A percentile compares a stretch with the other conserved stretches of the same genome.
Evolutionary conservation across 148 eudicot genomes (phyloP).

Genomic region (Rhododendron ovatum): DNA sequence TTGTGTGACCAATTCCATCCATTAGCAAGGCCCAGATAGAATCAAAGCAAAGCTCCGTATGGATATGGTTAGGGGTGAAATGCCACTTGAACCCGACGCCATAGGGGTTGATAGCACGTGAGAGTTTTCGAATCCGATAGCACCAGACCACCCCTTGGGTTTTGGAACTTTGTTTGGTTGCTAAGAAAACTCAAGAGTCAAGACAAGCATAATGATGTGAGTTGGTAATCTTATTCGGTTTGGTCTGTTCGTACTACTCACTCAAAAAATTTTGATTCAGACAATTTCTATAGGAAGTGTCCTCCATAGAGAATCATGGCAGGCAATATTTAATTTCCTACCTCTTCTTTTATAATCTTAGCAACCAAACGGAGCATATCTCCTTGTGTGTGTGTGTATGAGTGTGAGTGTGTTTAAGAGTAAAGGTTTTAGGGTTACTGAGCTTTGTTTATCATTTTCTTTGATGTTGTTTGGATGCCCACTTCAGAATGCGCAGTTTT

Average conservation of each 20-base stretch:
- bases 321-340: not conserved
- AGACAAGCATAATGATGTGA: not conserved
- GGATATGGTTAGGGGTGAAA: too few species aligned
- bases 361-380: not conserved
- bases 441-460: not conserved
- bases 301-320: not conserved
- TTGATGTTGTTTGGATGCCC: not conserved
- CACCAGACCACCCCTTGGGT: not conserved
- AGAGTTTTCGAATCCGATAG: not conserved
- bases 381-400: not conserved
- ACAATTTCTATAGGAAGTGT: not conserved
- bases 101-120: not conserved
- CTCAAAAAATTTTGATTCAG: not conserved
- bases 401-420: not conserved
- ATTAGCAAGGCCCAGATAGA: too few species aligned
- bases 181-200: not conserved
- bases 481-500: not conserved
- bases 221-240: not conserved
- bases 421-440: not conserved
- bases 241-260: not conserved
- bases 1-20: too few species aligned
- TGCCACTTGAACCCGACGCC: too few species aligned
- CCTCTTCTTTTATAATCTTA: not conserved
- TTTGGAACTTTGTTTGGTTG: not conserved
- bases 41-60: not conserved